A percentile compares a stretch with the other conserved stretches of the same genome.
Evolutionary conservation across 257 asterid species (phyloP).

Genomic region (Fraxinus pennsylvanica): DNA sequence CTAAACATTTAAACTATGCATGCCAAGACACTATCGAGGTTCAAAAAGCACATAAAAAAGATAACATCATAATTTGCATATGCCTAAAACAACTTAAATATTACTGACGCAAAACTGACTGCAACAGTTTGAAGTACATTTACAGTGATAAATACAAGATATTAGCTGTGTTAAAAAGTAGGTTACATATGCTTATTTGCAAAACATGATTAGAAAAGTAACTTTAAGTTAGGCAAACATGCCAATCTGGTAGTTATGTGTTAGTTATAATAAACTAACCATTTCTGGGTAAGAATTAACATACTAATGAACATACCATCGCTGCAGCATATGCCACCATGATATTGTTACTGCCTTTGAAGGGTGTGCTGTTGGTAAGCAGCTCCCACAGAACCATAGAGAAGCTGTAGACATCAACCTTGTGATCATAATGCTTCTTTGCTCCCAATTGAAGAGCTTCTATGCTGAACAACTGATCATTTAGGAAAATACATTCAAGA

Average conservation of each 20-base stretch:
- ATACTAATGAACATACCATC: conserved; percentile 32
- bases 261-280: not conserved
- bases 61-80: not conserved
- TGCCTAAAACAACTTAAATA: not conserved
- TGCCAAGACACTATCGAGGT: not conserved
- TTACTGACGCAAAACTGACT: not conserved
- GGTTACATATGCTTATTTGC: not conserved
- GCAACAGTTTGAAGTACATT: not conserved
- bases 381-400: conserved; percentile 69
- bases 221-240: not conserved
- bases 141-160: not conserved
- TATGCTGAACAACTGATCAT: conserved; percentile 47
- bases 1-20: not conserved
- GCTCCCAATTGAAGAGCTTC: conserved; percentile 41
- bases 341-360: conserved; percentile 46
- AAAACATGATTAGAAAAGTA: not conserved
- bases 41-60: not conserved
- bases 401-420: conserved; percentile 73
- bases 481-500: conserved; percentile 19
- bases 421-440: conserved; percentile 58
- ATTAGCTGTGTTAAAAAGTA: not conserved
- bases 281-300: not conserved
- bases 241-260: not conserved
- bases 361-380: conserved; percentile 60
- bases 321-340: conserved; percentile 69